Base-by-base conservation (phyloP, 2,329 filamentous ascomycete species). In the Fusarium sp. region DNA sequence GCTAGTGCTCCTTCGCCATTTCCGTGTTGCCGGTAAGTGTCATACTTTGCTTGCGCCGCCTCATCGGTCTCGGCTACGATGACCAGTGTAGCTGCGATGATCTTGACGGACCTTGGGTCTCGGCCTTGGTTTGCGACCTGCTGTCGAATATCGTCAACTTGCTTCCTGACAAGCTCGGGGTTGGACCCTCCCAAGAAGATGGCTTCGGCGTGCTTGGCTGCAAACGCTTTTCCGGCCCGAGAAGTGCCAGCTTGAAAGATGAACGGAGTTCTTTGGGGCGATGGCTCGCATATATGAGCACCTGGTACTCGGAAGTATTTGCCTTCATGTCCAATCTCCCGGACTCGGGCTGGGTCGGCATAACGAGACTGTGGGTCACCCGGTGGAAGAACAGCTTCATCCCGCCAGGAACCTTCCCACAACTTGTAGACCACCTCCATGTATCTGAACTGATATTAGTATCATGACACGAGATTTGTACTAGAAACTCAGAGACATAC, bases 301-400 rank as follows among this genome's bases (percentile, higher is more conserved):
- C 55, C 47, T 6, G 48, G 36, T 1, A 50, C 11, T 18, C 56
- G 61, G 76, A 84, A 89, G 75, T 87, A 85, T 72, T 87, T 87
- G 3, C 88, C 88, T 4, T 82, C 73, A 70, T 91, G 89, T 68
- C 89, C 85, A 73, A 91, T 91, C 65, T 88, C 79, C 8, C 88
- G 82, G 1, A 91, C 87, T 1, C 83, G 80, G 86, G 60, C 41
- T 1, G 61, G 60, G 11, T 72, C 56, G 3, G 60, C 67, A 37
- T 68, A 90, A 37, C 87, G 76, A 0, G 85, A 85, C 6, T 80
- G 83, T 23, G 18, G 18, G 41, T 85, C 77, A 5, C 82, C 81
- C 71, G 89, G 83, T 6, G 59, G 23, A 2, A 55, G 11, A 1
- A 50, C 51, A 5, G 62, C 57, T 3, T 56, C 62, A 8, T 61